Evolutionary conservation across 257 asterid genomes (phyloP).

Genomic region (Solanum arcanum): DNA sequence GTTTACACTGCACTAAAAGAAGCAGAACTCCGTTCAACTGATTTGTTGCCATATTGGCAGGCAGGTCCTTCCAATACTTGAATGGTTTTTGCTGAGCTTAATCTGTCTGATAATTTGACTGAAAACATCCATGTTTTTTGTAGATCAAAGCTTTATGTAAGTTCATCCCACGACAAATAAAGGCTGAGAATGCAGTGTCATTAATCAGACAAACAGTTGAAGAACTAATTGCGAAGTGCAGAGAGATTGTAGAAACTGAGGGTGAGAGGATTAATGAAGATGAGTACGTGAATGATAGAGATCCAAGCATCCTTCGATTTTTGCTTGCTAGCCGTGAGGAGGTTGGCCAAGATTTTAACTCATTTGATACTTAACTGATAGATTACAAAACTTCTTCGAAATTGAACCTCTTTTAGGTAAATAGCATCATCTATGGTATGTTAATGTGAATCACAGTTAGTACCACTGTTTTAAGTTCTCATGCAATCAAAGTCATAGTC

Average conservation of each 20-base stretch:
- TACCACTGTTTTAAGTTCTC: neutral
- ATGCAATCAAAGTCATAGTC: neutral
- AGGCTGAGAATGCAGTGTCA: constrained; percentile 80
- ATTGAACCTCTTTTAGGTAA: neutral
- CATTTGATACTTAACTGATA: neutral
- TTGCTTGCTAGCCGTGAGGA: constrained; percentile 98
- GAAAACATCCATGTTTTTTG: neutral
- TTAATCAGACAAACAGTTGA: constrained; percentile 76
- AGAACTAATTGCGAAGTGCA: constrained; percentile 75
- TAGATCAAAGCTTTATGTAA: constrained; percentile 76
- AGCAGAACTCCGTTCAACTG: constrained; percentile 86
- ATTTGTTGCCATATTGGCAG: constrained; percentile 95
- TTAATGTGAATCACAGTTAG: neutral
- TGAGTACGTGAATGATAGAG: constrained; percentile 77
- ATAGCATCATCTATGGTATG: neutral
- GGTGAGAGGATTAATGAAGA: constrained; percentile 89
- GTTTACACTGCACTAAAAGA: constrained; percentile 93
- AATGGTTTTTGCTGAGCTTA: neutral
- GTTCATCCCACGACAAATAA: constrained; percentile 73
- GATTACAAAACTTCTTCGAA: neutral
- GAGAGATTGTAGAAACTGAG: constrained; percentile 76
- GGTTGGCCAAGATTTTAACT: constrained; percentile 24
- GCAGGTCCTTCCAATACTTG: constrained; percentile 24
- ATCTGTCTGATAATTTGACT: neutral
- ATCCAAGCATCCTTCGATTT: constrained; percentile 92